Conservation (phyloP, 1,139 yeast genomes). For the Petasospora rhodanensis region DNA sequence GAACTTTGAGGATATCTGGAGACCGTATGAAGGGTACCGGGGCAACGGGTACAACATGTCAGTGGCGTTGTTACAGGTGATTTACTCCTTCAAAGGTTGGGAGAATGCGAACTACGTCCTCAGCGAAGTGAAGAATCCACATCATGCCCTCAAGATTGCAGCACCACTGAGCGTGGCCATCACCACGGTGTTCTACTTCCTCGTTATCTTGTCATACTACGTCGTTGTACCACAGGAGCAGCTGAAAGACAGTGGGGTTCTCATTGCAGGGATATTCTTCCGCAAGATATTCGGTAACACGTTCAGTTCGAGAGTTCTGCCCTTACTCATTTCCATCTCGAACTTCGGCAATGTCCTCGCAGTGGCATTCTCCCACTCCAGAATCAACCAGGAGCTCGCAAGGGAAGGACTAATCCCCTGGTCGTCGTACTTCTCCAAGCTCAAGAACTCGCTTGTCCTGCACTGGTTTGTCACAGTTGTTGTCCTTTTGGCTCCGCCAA, state of each 20-base stretch:
- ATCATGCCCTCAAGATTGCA: conserved; percentile 41
- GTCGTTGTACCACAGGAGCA: conserved; percentile 45
- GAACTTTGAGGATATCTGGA: conserved; percentile 33
- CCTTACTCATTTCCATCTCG: conserved; percentile 43
- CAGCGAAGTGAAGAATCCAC: conserved; percentile 46
- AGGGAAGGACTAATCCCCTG: conserved; percentile 43
- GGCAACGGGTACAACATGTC: conserved; percentile 33
- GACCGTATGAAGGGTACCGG: conserved; percentile 22
- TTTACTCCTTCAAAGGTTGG: conserved; percentile 64
- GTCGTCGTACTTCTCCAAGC: conserved; percentile 32
- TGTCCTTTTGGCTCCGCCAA: conserved; percentile 43
- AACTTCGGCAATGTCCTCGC: conserved; percentile 50
- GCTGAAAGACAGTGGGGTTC: conserved; percentile 42
- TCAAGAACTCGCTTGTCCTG: conserved; percentile 29
- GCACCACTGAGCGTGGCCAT: conserved; percentile 45
- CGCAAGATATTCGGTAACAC: conserved; percentile 43
- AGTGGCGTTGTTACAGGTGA: conserved; percentile 51
- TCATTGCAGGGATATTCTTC: conserved; percentile 48
- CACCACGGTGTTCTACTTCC: conserved; percentile 40
- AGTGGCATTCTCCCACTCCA: conserved; percentile 46
- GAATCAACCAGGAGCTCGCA: conserved; percentile 48
- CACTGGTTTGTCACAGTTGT: conserved; percentile 48
- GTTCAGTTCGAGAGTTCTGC: conserved; percentile 38
- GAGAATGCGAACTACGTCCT: conserved; percentile 50
- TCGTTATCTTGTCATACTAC: conserved; percentile 43